phyloP scores from a whole-genome alignment of 345 rosid genomes.

The Acer yangbiense region DNA sequence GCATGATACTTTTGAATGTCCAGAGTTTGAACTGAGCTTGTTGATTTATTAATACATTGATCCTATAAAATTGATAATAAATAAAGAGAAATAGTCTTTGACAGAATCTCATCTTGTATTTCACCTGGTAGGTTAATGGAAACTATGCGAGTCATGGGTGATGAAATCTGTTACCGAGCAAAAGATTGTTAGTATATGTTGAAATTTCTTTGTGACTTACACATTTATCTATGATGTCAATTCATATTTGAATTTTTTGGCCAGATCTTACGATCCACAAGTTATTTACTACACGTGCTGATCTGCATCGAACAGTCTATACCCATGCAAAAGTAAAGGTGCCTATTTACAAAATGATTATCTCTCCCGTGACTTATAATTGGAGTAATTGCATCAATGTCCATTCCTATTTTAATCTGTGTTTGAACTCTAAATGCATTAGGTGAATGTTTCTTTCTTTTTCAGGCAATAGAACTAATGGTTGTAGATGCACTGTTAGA shows the following conservation, averaged over 20 bases:
- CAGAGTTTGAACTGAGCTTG: not conserved
- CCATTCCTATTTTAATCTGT: not conserved
- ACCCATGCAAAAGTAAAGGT: constrained; percentile 82
- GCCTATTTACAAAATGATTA: constrained; percentile 9
- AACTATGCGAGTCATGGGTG: constrained; percentile 63
- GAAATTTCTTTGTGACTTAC: not conserved
- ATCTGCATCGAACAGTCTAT: constrained; percentile 68
- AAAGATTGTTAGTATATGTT: constrained; percentile 59
- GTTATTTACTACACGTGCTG: constrained; percentile 73
- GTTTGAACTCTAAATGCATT: constrained; percentile 3
- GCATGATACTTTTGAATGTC: not conserved
- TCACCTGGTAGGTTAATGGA: constrained; percentile 59
- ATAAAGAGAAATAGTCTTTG: not conserved
- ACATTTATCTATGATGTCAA: not conserved
- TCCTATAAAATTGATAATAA: not conserved
- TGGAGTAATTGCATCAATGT: not conserved
- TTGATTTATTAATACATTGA: not conserved
- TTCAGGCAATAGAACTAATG: constrained; percentile 75
- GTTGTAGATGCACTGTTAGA: constrained; percentile 61
- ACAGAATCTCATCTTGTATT: not conserved
- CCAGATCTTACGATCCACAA: constrained; percentile 64
- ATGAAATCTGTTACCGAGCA: constrained; percentile 72
- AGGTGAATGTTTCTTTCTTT: constrained; percentile 2
- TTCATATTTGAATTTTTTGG: constrained; percentile 20
- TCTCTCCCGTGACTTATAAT: constrained; percentile 12